These are phyloP conservation scores for thale cress (Arabidopsis thaliana) DNA, from an alignment of 345 rosid species.

Conservation along the genomic window TAIR10.1 NC_003070.9:832001-832500, in stretches of 20 bases:
- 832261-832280: conserved; percentile 85
- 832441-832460: conserved; percentile 67
- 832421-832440: conserved; percentile 89
- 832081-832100: conserved; percentile 62
- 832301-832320: conserved; percentile 64
- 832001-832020: conserved; percentile 80
- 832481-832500: conserved; percentile 67
- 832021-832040: conserved; percentile 81
- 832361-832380: conserved; percentile 84
- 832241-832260: conserved; percentile 95
- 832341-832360: conserved; percentile 80
- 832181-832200: conserved; percentile 77
- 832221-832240: conserved; percentile 90
- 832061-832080: conserved; percentile 81
- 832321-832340: conserved; percentile 76
- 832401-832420: conserved; percentile 79
- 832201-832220: conserved; percentile 87
- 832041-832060: conserved; percentile 80
- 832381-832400: conserved; percentile 85
- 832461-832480: conserved; percentile 73
- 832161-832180: conserved; percentile 83
- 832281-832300: conserved; percentile 78
- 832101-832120: conserved; percentile 89
- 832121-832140: conserved; percentile 81
- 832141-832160: conserved; percentile 69